Base-by-base conservation (phyloP, 2,329 filamentous ascomycete genomes). In the Apiospora kogelbergensis region DNA sequence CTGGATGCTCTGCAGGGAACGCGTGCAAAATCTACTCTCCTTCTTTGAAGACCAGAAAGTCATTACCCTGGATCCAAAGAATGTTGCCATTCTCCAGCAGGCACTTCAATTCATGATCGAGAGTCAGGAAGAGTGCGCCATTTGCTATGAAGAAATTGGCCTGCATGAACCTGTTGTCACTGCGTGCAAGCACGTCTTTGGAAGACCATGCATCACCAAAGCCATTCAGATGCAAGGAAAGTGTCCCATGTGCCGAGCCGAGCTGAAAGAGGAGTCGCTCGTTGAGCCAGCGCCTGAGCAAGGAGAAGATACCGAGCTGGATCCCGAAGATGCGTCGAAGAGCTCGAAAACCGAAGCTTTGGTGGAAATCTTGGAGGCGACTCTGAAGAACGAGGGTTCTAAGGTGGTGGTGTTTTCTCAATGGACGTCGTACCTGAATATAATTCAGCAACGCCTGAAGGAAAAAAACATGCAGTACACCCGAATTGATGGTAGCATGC, bases 321-420 rank as follows among this genome's bases (percentile, higher is more conserved):
- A 41, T 20, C 41, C 89, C 6, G 89, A 95, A 73, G 81, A 86
- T 0, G 85, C 90, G 45, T 87, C 86, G 15, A 90, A 90, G 73
- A 95, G 92, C 78, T 94, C 91, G 72, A 97, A 97, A 81, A 93
- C 95, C 3, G 90, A 95, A 73, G 91, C 92, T 0, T 83, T 97
- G 17, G 81, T 96, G 70, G 88, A 90, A 71, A 93, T 97, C 69
- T 81, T 97, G 2, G 86, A 86, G 40, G 93, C 93, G 0, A 90
- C 90, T 3, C 84, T 91, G 17, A 85, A 85, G 68, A 90, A 93
- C 48, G 80, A 85, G 11, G 79, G 84, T 3, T 91, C 89, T 48
- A 94, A 94, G 78, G 86, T 92, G 1, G 86, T 94, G 70, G 84
- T 94, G 26, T 94, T 94, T 80, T 91, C 88, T 3, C 92, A 94